Evolutionary conservation across 768 basidiomycete genomes (phyloP), one percentile per base, ranked within the genome.

Genomic region (Mycena crocata): DNA sequence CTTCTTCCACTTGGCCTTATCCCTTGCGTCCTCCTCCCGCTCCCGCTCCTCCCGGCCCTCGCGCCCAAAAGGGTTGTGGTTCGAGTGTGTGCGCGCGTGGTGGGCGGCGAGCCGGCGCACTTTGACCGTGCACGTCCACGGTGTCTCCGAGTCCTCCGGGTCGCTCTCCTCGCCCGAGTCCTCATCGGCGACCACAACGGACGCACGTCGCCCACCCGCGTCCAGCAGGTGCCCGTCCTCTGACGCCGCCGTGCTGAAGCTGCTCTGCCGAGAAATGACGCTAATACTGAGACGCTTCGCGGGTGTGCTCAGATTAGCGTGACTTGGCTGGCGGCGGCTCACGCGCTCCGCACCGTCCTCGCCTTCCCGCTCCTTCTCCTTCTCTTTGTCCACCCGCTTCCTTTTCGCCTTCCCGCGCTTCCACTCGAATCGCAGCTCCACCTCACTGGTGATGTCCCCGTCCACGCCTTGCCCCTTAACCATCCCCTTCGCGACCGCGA

Each of bases 131-230:
- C 96, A 98, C 49, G 91, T 89, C 96, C 96, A 99, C 0, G 97
- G 95, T 26, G 95, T 96, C 78, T 99, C 96, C 46, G 93, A 94
- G 74, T 98, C 97, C 75, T 99, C 96, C 0, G 96, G 93, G 69
- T 99, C 97, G 65, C 93, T 95, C 48, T 96, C 95, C 19, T 92
- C 90, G 0, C 85, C 94, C 2, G 86, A 85, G 51, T 90, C 89
- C 17, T 77, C 80, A 2, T 58, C 64, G 3, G 31, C 52, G 6
- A 15, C n/a, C 30, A n/a, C 34, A 23, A 63, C 31, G 32, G 69
- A 64, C 26, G 24, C 23, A 34, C 69, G 34, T 34, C 57, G 32
- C 57, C 56, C 56, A 2, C 45, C 12, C 62, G 75, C 67, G 73
- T 81, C 84, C 79, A 85, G 71, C 31, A 7, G n/a, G 23, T 73